Evolutionary conservation across 2,329 filamentous ascomycete genomes (phyloP), one percentile per base, ranked within the genome.

Genomic region (Leptographium procerum): DNA sequence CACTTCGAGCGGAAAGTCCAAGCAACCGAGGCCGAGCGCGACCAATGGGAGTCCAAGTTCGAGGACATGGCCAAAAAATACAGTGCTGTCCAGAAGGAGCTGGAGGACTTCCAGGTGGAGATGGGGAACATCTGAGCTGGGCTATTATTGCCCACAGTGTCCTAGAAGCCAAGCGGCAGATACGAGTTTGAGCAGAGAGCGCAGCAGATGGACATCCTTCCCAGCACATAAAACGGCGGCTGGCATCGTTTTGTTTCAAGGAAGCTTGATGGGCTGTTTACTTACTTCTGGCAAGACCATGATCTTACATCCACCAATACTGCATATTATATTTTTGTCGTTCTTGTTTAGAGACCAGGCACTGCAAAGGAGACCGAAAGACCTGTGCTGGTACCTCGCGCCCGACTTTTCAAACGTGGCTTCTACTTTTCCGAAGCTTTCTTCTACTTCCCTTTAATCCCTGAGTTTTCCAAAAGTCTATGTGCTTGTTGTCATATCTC

Each of bases 1-100:
- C 92, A 99, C 80, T 97, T 92, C 77, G 94, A 99, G 81, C 94
- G 94, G 77, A 97, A 97, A 82, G 94, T 97, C 67, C 90, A 96
- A 76, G 92, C 94, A 69, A 86, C 96, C 70, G 94, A 99, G 79
- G 80, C 84, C 70, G 84, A 91, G 73, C 88, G 89, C 69, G 91
- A 96, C 75, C 85, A 91, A 75, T 96, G 91, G 91, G 94, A 97
- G 81, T 73, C 81, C 75, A 97, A 99, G 81, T 97, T 95, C 78
- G 94, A 97, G 78, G 92, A 97, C 74, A 95, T 96, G 87, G 75
- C 86, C 68, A 88, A 91, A 84, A 95, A 96, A 79, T 88, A 95
- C 80, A 77, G 78, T 65, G 73, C 81, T 59, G 81, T 90, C 67
- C 86, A 95, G 82, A 92, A 92, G 81, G 91, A 96, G 73, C 79